Conservation (phyloP, 441 rosid genomes). For the Pelargonium myrrhifolium region DNA sequence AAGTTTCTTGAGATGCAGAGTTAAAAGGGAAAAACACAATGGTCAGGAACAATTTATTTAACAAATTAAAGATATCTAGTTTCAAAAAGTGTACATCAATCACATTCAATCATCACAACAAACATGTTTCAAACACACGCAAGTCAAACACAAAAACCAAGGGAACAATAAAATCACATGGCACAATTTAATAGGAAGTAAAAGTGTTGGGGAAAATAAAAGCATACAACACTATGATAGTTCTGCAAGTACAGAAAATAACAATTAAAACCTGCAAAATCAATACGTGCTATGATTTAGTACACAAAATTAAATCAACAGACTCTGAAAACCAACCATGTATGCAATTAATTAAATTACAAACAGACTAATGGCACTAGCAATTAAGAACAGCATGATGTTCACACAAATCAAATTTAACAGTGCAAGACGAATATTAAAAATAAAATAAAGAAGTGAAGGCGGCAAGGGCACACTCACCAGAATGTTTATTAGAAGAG, state of each 20-base stretch:
- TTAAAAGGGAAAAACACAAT: neutral
- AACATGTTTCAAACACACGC: neutral
- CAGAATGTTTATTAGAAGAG: constrained; percentile 48
- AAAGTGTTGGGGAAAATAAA: too few species aligned
- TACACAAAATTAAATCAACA: too few species aligned
- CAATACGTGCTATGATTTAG: too few species aligned
- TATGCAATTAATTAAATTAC: too few species aligned
- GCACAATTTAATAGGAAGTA: too few species aligned
- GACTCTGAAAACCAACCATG: neutral
- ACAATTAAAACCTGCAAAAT: too few species aligned
- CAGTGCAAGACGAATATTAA: neutral
- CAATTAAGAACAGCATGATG: too few species aligned
- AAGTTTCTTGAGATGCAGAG: neutral
- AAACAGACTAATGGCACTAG: too few species aligned
- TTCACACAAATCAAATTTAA: neutral
- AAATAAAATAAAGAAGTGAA: neutral
- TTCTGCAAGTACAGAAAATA: too few species aligned
- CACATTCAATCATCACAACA: neutral
- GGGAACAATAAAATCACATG: too few species aligned
- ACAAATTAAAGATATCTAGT: neutral
- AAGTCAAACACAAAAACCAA: neutral
- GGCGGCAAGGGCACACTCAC: constrained; percentile 33
- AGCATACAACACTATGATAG: too few species aligned
- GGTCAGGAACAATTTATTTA: too few species aligned
- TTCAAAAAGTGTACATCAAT: neutral